These are phyloP conservation scores for Chamaecrista fasciculata DNA, from an alignment of 306 rosid species.

Conservation along the genomic window DNA sequence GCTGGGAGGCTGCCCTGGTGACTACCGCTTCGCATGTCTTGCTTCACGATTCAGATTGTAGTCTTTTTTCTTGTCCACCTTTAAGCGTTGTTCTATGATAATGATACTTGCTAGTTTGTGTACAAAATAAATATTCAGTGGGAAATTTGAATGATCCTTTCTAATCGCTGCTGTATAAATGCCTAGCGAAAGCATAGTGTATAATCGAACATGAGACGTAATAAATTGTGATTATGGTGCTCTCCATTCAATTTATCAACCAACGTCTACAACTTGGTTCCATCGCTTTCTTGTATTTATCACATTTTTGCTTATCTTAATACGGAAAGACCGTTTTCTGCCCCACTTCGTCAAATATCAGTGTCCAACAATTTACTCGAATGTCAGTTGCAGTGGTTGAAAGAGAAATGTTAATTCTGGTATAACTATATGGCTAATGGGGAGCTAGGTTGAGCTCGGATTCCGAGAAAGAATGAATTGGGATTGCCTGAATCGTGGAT, in stretches of 20 bases:
- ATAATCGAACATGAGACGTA: background rate
- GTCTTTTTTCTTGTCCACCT: conserved; percentile 8
- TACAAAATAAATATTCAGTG: conserved; percentile 31
- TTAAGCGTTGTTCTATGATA: conserved; percentile 10
- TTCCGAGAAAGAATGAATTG: no score
- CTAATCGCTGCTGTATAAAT: background rate
- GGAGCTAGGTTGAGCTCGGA: no score
- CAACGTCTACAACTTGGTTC: background rate
- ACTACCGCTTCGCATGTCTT: conserved; percentile 21
- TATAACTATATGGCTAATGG: no score
- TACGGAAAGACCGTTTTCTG: background rate
- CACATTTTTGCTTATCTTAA: background rate
- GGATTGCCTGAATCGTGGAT: no score
- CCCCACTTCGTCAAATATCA: background rate
- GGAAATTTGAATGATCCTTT: background rate
- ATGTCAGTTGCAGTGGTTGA: background rate
- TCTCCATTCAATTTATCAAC: background rate
- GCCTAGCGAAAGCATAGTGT: conserved; percentile 17
- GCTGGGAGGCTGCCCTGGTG: conserved; percentile 13
- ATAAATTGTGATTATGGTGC: background rate
- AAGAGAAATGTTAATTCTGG: no score
- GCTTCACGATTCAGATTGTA: background rate
- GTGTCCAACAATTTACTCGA: background rate
- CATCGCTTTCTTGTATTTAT: background rate
- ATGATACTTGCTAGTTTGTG: conserved; percentile 23